Percentiles rank a stretch among this genome's conserved stretches.
These are phyloP conservation scores for Tetraselmis striata DNA, from an alignment of 139 green algal genomes.

Conservation along the genomic window DNA sequence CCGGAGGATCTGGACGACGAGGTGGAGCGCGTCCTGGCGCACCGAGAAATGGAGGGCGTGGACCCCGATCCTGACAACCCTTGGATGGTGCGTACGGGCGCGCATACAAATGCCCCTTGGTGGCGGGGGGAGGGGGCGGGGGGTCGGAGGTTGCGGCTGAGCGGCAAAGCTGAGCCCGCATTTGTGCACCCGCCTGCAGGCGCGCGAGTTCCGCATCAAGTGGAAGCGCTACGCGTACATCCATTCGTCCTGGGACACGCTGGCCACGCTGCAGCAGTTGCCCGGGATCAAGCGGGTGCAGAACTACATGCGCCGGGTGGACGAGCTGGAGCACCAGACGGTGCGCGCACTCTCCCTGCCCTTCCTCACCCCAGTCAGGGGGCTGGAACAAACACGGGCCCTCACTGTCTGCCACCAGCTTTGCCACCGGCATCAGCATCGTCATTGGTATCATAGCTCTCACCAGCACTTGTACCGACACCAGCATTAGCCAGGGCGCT, in stretches of 20 bases:
- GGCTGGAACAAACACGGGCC: too few relatives aligned
- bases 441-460: too few relatives aligned
- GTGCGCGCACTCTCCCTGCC: not conserved
- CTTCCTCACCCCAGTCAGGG: not conserved
- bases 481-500: too few relatives aligned
- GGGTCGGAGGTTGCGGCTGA: too few relatives aligned
- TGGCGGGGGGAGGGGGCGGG: too few relatives aligned
- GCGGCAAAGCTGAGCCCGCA: too few relatives aligned
- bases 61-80: conserved; percentile 29
- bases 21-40: conserved; percentile 56
- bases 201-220: conserved; percentile 84
- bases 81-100: conserved; percentile 49
- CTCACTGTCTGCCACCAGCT: too few relatives aligned
- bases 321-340: conserved; percentile 34
- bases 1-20: conserved; percentile 50
- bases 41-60: conserved; percentile 42
- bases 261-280: conserved; percentile 50
- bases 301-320: conserved; percentile 83
- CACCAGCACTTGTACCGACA: too few relatives aligned
- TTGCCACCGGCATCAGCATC: too few relatives aligned
- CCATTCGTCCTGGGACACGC: conserved; percentile 78
- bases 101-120: too few relatives aligned
- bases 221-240: conserved; percentile 79
- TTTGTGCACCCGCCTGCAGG: too few relatives aligned
- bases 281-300: conserved; percentile 81